These are phyloP conservation scores for Dactylonectria macrodidyma DNA, from an alignment of 2,329 filamentous ascomycete genomes.

Conservation along the genomic window DNA sequence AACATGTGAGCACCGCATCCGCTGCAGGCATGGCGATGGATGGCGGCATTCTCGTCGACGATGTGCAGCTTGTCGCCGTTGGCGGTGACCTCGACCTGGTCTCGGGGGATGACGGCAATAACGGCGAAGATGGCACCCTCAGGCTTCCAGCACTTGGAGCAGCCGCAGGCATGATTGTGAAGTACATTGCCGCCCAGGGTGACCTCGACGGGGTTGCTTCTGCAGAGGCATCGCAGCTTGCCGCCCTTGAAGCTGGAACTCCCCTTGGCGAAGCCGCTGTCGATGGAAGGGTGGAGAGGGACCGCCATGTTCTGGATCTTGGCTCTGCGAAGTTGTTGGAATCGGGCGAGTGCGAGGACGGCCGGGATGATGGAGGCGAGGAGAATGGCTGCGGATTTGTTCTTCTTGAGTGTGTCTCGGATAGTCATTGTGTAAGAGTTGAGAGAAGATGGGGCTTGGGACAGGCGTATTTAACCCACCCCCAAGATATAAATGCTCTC, in stretches of 20 bases:
- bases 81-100: slow-evolving; percentile 69
- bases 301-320: slow-evolving; percentile 39
- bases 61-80: slow-evolving; percentile 71
- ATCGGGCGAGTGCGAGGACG: slow-evolving; percentile 30
- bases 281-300: slow-evolving; percentile 72
- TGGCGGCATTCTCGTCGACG: slow-evolving; percentile 69
- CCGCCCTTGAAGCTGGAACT: slow-evolving; percentile 69
- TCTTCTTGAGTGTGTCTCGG: slow-evolving; percentile 23
- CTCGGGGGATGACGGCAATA: slow-evolving; percentile 72
- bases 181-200: slow-evolving; percentile 70
- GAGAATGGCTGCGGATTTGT: slow-evolving; percentile 35
- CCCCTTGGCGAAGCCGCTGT: slow-evolving; percentile 73
- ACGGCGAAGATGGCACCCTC: slow-evolving; percentile 74
- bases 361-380: slow-evolving; percentile 44
- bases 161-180: slow-evolving; percentile 81
- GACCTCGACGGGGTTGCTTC: slow-evolving; percentile 69
- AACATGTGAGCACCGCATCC: slow-evolving; percentile 75
- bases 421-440: slow-evolving; percentile 20
- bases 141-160: slow-evolving; percentile 82
- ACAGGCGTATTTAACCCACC: slow-evolving; percentile 20
- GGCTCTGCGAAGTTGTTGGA: slow-evolving; percentile 39
- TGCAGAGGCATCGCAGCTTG: slow-evolving; percentile 74
- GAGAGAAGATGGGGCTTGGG: slow-evolving; percentile 9
- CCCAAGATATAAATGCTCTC: slow-evolving; percentile 11
- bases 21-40: slow-evolving; percentile 73